Conservation (phyloP, 495 filamentous ascomycete species). For the Aspergillus bridgeri region DNA sequence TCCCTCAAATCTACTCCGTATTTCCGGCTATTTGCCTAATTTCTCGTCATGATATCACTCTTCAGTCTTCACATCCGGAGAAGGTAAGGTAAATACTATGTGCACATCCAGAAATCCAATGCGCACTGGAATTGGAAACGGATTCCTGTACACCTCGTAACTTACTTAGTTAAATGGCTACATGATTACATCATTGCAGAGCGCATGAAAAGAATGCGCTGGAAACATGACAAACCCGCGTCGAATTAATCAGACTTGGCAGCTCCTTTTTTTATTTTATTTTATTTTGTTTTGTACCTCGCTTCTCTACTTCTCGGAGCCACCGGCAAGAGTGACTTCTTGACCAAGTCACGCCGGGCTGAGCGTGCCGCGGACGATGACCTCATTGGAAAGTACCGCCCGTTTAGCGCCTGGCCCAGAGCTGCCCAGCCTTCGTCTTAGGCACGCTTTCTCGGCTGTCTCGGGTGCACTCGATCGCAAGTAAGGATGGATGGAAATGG, state of each 20-base stretch:
- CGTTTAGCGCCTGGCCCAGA: slow-evolving; percentile 15
- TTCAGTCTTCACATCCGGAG: too few species aligned
- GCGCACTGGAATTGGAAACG: neutral
- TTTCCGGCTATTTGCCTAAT: too few species aligned
- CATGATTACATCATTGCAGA: neutral
- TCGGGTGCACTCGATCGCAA: neutral
- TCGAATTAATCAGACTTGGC: too few species aligned
- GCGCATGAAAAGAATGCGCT: neutral
- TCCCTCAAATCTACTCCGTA: neutral
- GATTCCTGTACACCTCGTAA: neutral
- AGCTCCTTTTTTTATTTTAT: too few species aligned
- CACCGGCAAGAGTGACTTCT: slow-evolving; percentile 16
- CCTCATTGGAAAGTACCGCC: slow-evolving; percentile 22
- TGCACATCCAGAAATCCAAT: neutral
- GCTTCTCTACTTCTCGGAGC: slow-evolving; percentile 15
- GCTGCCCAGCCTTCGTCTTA: neutral
- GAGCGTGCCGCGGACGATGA: slow-evolving; percentile 16
- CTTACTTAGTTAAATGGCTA: too few species aligned
- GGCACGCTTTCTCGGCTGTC: slow-evolving; percentile 7
- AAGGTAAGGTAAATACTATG: too few species aligned
- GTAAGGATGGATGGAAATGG: neutral
- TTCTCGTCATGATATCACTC: neutral
- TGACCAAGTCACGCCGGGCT: slow-evolving; percentile 15
- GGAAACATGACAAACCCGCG: too few species aligned
- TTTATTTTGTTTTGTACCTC: too few species aligned